phyloP scores from a whole-genome alignment of 305 asterid genomes.

The Fraxinus nigra region DNA sequence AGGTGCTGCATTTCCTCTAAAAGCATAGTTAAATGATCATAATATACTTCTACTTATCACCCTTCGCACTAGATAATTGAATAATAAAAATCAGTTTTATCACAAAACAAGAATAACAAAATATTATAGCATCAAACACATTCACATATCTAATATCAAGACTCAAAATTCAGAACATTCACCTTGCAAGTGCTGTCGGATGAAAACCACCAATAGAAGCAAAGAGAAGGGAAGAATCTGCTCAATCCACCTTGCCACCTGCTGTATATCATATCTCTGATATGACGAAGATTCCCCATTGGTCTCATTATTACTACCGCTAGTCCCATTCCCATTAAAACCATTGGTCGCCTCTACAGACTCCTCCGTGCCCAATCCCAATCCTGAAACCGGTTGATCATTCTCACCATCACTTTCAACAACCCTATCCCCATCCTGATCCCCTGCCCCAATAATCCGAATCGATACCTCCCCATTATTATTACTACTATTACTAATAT shows the following conservation, averaged over 20 bases:
- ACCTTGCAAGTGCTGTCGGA: constrained; percentile 92
- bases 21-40: not conserved
- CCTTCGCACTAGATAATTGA: not conserved
- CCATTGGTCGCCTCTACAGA: constrained; percentile 32
- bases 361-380: constrained; percentile 38
- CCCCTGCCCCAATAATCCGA: constrained; percentile 52
- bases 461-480: constrained; percentile 63
- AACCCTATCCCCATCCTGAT: constrained; percentile 39
- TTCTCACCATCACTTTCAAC: constrained; percentile 24
- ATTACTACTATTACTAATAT: constrained; percentile 12
- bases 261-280: constrained; percentile 82
- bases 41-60: not conserved
- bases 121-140: not conserved
- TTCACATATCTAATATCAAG: not conserved
- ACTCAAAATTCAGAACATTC: not conserved
- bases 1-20: not conserved
- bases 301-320: constrained; percentile 30
- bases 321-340: constrained; percentile 33
- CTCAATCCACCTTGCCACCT: constrained; percentile 76
- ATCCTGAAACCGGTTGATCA: constrained; percentile 16
- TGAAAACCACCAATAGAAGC: constrained; percentile 74
- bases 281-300: constrained; percentile 43
- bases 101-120: not conserved
- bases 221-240: constrained; percentile 84
- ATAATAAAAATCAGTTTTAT: not conserved